Evolutionary conservation across 345 rosid genomes (phyloP).

Genomic region (Pugionium cornutum): DNA sequence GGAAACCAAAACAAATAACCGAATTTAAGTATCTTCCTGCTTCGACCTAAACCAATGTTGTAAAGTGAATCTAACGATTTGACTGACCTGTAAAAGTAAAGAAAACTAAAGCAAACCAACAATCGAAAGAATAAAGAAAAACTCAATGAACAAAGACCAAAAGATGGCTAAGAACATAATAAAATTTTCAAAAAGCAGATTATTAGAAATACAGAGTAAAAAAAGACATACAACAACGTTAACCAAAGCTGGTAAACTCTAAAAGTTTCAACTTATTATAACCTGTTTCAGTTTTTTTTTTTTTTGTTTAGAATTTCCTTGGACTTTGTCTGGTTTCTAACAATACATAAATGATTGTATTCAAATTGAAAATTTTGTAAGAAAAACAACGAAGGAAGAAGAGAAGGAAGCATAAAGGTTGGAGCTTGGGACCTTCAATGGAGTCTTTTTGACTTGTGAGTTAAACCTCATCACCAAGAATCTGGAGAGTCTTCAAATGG

Average conservation of each 20-base stretch:
- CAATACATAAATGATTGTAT: slow-evolving; percentile 37
- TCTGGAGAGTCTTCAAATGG: slow-evolving; percentile 35
- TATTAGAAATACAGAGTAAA: slow-evolving; percentile 22
- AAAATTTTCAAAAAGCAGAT: slow-evolving; percentile 21
- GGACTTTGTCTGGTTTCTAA: slow-evolving; percentile 36
- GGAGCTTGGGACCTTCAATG: slow-evolving; percentile 34
- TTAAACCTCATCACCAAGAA: slow-evolving; percentile 30
- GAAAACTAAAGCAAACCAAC: not conserved
- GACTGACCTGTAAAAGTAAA: slow-evolving; percentile 3
- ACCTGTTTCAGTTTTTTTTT: slow-evolving; percentile 30
- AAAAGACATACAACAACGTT: slow-evolving; percentile 39
- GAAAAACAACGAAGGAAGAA: slow-evolving; percentile 28
- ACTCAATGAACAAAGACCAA: slow-evolving; percentile 29
- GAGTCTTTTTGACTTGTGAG: slow-evolving; percentile 31
- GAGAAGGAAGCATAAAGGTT: slow-evolving; percentile 30
- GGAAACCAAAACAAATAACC: too few relatives aligned
- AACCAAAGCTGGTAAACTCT: slow-evolving; percentile 36
- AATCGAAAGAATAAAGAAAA: not conserved
- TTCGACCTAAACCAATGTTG: slow-evolving; percentile 9
- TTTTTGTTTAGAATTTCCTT: not conserved
- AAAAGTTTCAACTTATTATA: slow-evolving; percentile 37
- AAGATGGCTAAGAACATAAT: slow-evolving; percentile 16
- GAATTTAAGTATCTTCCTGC: too few relatives aligned
- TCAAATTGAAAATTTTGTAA: slow-evolving; percentile 33
- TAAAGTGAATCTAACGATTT: slow-evolving; percentile 33